Conservation (phyloP, 768 basidiomycete species). For the Antrodiella citrinella region DNA sequence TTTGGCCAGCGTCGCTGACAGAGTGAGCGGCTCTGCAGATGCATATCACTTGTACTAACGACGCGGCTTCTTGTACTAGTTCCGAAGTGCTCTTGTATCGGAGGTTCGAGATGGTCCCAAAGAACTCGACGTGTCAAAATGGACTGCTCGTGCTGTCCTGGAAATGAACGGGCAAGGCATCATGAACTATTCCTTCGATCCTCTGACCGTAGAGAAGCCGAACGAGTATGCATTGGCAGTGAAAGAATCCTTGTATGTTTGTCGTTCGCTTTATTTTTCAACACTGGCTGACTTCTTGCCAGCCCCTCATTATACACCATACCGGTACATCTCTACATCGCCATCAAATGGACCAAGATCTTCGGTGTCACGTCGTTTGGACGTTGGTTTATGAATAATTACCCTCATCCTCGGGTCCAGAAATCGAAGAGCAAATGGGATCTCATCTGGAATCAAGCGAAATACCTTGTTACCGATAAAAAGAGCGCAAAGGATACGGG, state of each 20-base stretch:
- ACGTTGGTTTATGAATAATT: constrained; percentile 21
- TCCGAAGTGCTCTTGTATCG: not conserved
- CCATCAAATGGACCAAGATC: not conserved
- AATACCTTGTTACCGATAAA: constrained; percentile 29
- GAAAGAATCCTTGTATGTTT: constrained; percentile 11
- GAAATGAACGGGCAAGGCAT: constrained; percentile 17
- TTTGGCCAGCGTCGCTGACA: constrained; percentile 3
- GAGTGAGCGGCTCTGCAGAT: no score
- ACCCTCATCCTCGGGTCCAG: constrained; percentile 25
- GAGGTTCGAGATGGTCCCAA: not conserved
- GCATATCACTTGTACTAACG: no score
- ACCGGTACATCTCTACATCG: not conserved
- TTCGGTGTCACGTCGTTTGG: constrained; percentile 19
- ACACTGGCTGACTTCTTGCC: not conserved
- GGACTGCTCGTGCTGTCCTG: constrained; percentile 12
- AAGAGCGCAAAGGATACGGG: constrained; percentile 25
- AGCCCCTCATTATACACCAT: constrained; percentile 7
- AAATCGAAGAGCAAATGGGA: constrained; percentile 26
- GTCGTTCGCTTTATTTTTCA: no score
- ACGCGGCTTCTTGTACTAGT: not conserved
- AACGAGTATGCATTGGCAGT: constrained; percentile 12
- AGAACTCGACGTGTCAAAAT: constrained; percentile 11
- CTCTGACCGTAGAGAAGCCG: constrained; percentile 3
- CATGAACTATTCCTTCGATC: constrained; percentile 15
- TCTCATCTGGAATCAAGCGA: constrained; percentile 27